Conservation (phyloP, 805 yeast species). For the Komagataella phaffii region DNA sequence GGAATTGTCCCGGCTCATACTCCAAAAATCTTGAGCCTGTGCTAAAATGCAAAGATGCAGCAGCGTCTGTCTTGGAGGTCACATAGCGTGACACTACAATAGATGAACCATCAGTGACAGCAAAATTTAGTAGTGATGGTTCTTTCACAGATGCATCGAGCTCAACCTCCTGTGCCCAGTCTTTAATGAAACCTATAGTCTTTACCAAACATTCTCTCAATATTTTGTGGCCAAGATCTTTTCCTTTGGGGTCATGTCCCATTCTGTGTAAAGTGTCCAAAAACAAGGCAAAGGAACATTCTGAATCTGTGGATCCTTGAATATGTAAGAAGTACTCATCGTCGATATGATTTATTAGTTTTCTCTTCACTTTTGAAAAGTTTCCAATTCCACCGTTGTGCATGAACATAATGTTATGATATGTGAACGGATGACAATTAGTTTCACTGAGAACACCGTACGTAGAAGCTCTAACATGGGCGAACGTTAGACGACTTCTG, state of each 20-base stretch:
- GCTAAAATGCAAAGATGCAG: slow-evolving; percentile 90
- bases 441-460: slow-evolving; percentile 91
- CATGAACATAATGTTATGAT: slow-evolving; percentile 86
- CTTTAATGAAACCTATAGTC: slow-evolving; percentile 64
- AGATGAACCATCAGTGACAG: slow-evolving; percentile 84
- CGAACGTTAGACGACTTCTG: slow-evolving; percentile 72
- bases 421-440: slow-evolving; percentile 92
- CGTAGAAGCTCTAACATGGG: slow-evolving; percentile 93
- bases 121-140: slow-evolving; percentile 85
- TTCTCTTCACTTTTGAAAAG: slow-evolving; percentile 62
- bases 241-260: slow-evolving; percentile 37
- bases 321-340: slow-evolving; percentile 71
- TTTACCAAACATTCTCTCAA: slow-evolving; percentile 56
- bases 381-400: slow-evolving; percentile 87
- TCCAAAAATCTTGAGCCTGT: slow-evolving; percentile 89
- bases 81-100: slow-evolving; percentile 84
- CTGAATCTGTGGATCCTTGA: slow-evolving; percentile 94
- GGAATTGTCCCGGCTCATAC: slow-evolving; percentile 80
- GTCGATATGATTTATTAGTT: slow-evolving; percentile 53
- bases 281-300: slow-evolving; percentile 85
- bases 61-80: slow-evolving; percentile 83
- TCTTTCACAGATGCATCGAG: slow-evolving; percentile 25
- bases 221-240: slow-evolving; percentile 35
- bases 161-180: slow-evolving; percentile 61
- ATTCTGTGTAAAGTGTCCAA: slow-evolving; percentile 61